Conservation (phyloP, 169 alveolate genomes). For the Plasmodium berghei region DNA sequence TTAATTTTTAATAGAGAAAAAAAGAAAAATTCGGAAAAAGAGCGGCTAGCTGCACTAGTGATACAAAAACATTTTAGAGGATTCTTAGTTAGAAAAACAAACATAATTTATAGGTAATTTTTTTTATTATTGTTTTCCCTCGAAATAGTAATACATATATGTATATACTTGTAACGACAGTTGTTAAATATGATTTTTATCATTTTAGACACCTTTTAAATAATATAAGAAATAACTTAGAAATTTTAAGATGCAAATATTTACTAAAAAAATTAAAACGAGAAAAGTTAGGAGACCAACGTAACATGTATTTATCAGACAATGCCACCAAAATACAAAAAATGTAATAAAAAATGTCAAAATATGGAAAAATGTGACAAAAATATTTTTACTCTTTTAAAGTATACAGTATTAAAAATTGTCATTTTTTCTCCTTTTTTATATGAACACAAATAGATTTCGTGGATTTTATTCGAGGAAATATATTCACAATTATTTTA, state of each 20-base stretch:
- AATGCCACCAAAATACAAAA: slow-evolving; percentile 66
- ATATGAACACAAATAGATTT: slow-evolving; percentile 13
- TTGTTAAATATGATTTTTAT: background rate
- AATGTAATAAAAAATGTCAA: slow-evolving; percentile 17
- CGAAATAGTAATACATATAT: background rate
- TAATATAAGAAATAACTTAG: slow-evolving; percentile 7
- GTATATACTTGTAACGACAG: background rate
- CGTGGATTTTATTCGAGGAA: slow-evolving; percentile 70
- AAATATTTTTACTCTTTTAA: background rate
- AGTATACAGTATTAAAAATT: no score
- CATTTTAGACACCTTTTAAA: slow-evolving; percentile 29
- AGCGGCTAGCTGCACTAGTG: slow-evolving; percentile 35
- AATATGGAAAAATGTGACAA: background rate
- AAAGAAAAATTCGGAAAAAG: slow-evolving; percentile 32
- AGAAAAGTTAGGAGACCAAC: slow-evolving; percentile 29
- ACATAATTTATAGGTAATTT: slow-evolving; percentile 48
- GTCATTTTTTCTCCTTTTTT: no score
- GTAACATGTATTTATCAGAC: slow-evolving; percentile 19
- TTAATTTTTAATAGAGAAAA: slow-evolving; percentile 31
- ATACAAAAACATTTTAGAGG: slow-evolving; percentile 64
- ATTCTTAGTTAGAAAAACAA: slow-evolving; percentile 17
- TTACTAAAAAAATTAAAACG: slow-evolving; percentile 44
- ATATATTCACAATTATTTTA: slow-evolving; percentile 68
- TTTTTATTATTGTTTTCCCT: background rate
- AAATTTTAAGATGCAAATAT: slow-evolving; percentile 33